Evolutionary conservation across 1,284 basidiomycete species (phyloP).

Genomic region (Ceratobasidium sp.): DNA sequence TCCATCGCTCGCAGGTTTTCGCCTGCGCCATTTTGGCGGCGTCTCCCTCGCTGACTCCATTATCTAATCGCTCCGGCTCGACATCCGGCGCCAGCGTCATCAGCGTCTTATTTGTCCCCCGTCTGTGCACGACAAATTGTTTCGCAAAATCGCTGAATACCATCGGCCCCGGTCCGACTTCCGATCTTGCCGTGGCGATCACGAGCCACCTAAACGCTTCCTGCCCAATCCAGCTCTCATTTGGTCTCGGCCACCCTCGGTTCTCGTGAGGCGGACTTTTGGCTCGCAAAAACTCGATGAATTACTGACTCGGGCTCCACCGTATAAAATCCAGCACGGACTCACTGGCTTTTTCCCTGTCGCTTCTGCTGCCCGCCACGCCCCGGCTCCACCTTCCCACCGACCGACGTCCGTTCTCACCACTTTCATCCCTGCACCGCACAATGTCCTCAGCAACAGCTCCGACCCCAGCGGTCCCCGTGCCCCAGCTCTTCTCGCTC

Average conservation of each 20-base stretch:
- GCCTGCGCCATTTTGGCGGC: conserved; percentile 30
- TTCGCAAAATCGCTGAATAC: conserved; percentile 5
- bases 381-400: conserved; percentile 11
- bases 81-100: background rate
- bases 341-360: background rate
- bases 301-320: background rate
- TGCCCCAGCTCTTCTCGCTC: conserved; percentile 55
- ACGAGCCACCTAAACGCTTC: background rate
- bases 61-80: conserved; percentile 34
- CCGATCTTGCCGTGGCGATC: conserved; percentile 8
- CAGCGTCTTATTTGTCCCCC: background rate
- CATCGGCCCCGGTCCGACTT: conserved; percentile 29
- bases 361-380: conserved; percentile 10
- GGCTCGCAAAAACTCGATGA: background rate
- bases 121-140: too few relatives aligned
- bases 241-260: too few relatives aligned
- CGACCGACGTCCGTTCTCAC: conserved; percentile 7
- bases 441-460: conserved; percentile 38
- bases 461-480: conserved; percentile 41
- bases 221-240: too few relatives aligned
- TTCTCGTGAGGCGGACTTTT: too few relatives aligned
- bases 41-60: conserved; percentile 2
- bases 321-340: conserved; percentile 20
- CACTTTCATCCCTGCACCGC: background rate
- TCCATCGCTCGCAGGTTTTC: background rate